phyloP scores from a whole-genome alignment of 108 stramenopile species.

The Mediolabrus comicus region DNA sequence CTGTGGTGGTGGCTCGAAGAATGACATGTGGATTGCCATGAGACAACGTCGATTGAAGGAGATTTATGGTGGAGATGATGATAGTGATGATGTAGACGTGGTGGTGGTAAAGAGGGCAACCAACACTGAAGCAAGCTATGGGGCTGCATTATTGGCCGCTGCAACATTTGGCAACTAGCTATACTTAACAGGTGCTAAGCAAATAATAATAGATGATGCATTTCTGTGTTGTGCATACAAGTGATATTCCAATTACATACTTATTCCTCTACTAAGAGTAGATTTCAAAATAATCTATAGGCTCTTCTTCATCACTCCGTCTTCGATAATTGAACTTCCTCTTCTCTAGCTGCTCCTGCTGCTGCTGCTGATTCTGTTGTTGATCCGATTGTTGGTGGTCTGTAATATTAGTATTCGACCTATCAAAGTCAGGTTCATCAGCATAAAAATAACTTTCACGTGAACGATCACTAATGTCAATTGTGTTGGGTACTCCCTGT shows the following conservation, averaged over 20 bases:
- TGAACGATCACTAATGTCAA: neutral
- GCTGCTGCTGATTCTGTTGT: no score
- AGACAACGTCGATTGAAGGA: constrained; percentile 66
- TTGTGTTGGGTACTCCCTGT: neutral
- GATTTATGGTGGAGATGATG: constrained; percentile 20
- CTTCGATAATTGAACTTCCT: neutral
- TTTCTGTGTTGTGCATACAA: no score
- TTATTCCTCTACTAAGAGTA: neutral
- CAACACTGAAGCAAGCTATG: constrained; percentile 87
- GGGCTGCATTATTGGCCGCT: constrained; percentile 88
- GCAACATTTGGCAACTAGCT: constrained; percentile 12
- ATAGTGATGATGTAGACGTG: constrained; percentile 12
- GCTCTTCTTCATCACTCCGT: neutral
- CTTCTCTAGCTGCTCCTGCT: no score
- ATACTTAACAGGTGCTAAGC: no score
- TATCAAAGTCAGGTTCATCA: neutral
- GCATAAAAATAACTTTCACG: no score
- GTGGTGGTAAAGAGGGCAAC: constrained; percentile 63
- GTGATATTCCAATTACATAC: no score
- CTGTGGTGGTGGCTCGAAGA: constrained; percentile 88
- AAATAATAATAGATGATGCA: neutral
- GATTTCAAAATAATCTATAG: neutral
- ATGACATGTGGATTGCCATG: constrained; percentile 80
- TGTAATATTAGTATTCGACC: neutral
- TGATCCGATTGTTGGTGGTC: neutral